Evolutionary conservation across 1,284 basidiomycete genomes (phyloP).

Genomic region (Tilletia setariae): DNA sequence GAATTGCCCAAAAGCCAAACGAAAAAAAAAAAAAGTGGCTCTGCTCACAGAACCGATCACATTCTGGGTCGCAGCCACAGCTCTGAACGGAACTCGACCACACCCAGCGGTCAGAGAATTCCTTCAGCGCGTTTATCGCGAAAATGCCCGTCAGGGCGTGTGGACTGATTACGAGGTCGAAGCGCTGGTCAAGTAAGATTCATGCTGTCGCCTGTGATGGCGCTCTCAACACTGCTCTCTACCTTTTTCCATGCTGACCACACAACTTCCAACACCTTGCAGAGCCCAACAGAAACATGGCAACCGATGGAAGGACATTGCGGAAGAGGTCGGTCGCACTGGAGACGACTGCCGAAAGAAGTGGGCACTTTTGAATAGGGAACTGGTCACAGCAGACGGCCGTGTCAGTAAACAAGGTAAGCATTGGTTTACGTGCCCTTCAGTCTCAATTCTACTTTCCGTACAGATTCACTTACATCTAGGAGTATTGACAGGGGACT

Average conservation of each 20-base stretch:
- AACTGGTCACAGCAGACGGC: no score
- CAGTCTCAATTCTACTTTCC: no score
- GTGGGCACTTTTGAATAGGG: background rate
- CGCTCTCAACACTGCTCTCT: background rate
- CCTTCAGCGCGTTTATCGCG: background rate
- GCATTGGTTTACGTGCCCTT: no score
- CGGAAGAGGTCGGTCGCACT: conserved; percentile 4
- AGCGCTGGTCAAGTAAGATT: background rate
- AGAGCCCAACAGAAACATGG: background rate
- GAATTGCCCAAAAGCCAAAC: no score
- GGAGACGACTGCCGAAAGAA: conserved; percentile 3
- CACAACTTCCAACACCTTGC: background rate
- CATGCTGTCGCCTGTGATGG: background rate
- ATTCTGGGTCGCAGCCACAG: background rate
- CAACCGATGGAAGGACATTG: background rate
- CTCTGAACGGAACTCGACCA: conserved; percentile 2
- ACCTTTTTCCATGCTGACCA: no score
- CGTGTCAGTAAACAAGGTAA: no score
- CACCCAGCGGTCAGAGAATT: background rate
- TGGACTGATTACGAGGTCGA: background rate
- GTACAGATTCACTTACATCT: no score
- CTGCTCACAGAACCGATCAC: background rate
- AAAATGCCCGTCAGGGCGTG: background rate
- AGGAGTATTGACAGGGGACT: no score
- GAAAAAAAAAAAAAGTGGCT: no score